Base-by-base conservation (phyloP, 768 basidiomycete genomes). In the Termitomyces sp. region DNA sequence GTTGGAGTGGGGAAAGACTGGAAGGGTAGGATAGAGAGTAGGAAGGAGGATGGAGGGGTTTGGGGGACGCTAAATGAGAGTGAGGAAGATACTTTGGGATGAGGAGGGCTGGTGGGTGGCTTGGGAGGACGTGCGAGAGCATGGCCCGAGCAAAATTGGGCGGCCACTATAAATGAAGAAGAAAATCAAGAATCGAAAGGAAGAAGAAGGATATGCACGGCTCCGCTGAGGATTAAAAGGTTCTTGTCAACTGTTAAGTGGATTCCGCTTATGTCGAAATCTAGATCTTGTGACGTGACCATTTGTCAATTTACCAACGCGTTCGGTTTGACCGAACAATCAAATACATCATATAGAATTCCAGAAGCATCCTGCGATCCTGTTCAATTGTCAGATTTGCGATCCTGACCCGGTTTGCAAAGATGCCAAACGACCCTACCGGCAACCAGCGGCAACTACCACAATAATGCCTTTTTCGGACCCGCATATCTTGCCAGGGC, bases 261-360 rank as follows among this genome's bases (percentile, higher is more conserved):
- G 50, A 52, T 58, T 59, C 62, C 66, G 63, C 45, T 63, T 66
- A 60, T 63, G 65, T 67, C 66, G 60, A 60, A 33, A 72, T 72
- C 71, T 68, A 65, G 69, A 68, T 67, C 62, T 40, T 63, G 67
- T 71, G 69, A 73, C 72, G 71, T 69, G 69, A 71, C 70, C 52
- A 59, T 62, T 68, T 60, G 57, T 63, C 59, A 60, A 63, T 57
- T 62, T 62, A 57, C 43, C 59, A 59, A 38, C 55, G 40, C 60
- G 51, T 41, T 45, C 22, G 49, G 38, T 11, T 52, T 41, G 58
- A 47, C 68, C 70, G 68, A 71, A 70, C 63, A 71, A 70, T 66
- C 62, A 68, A 63, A 62, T 63, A 60, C 60, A 64, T 63, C 58
- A 63, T 54, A 65, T 60, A 62, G 68, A 63, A 61, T 61, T 72